These are phyloP conservation scores for Bothriochloa decipiens DNA, from an alignment of 176 grass and related monocot genomes.

Conservation along the genomic window DNA sequence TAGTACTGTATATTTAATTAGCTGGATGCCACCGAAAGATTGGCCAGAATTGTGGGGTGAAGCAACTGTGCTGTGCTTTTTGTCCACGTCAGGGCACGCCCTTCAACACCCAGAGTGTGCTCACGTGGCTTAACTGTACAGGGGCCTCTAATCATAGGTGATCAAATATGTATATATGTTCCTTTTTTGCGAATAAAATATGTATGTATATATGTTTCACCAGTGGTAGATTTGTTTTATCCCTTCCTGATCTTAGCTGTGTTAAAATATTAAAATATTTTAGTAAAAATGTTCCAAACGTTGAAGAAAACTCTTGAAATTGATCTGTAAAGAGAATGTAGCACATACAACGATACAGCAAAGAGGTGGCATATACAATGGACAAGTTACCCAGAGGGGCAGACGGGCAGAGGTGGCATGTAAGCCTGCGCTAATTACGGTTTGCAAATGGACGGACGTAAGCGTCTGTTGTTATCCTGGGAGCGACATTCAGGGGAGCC, in stretches of 20 bases:
- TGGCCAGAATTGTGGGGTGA: conserved; percentile 6
- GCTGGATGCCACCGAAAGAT: conserved; percentile 23
- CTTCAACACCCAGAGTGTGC: conserved; percentile 8
- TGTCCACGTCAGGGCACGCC: conserved; percentile 15
- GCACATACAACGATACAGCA: too few relatives aligned
- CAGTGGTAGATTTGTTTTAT: not conserved
- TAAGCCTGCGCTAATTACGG: conserved; percentile 28
- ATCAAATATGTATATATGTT: too few relatives aligned
- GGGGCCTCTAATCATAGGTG: too few relatives aligned
- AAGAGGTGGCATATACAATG: too few relatives aligned
- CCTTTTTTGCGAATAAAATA: too few relatives aligned
- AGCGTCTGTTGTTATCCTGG: conserved; percentile 23
- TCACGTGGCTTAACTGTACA: conserved; percentile 2
- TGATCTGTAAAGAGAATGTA: too few relatives aligned
- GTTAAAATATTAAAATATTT: not conserved
- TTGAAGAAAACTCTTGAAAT: not conserved
- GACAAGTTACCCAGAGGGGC: too few relatives aligned
- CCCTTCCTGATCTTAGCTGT: not conserved
- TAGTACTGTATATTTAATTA: conserved; percentile 2
- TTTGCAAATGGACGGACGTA: conserved; percentile 50
- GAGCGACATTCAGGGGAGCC: conserved; percentile 41
- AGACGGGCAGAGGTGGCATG: not conserved
- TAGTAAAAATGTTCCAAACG: not conserved
- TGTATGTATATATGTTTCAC: not conserved
- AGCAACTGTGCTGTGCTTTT: conserved; percentile 21